phyloP scores from a whole-genome alignment of 495 filamentous ascomycete genomes.

The Hapsidospora chrysogenum region DNA sequence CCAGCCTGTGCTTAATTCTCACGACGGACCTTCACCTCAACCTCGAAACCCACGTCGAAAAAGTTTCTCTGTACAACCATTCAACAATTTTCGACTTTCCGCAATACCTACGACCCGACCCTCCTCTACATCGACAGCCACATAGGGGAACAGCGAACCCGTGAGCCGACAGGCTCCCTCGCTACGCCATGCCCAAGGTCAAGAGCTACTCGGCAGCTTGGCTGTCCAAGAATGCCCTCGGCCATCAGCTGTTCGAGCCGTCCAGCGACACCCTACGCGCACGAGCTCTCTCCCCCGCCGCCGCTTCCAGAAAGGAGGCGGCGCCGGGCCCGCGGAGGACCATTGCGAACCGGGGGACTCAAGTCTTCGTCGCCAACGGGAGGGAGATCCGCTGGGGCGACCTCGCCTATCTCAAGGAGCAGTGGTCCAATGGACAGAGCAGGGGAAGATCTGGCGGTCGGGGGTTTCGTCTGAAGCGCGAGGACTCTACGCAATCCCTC shows the following conservation, averaged over 20 bases:
- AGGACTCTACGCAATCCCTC: not conserved
- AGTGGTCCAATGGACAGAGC: slow-evolving; percentile 37
- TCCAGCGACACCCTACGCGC: slow-evolving; percentile 11
- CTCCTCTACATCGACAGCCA: too few species aligned
- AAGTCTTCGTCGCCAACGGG: slow-evolving; percentile 70
- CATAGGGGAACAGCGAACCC: too few species aligned
- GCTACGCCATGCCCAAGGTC: slow-evolving; percentile 63
- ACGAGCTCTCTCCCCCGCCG: slow-evolving; percentile 11
- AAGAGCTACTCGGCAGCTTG: slow-evolving; percentile 68
- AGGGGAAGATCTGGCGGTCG: slow-evolving; percentile 14
- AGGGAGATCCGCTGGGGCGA: slow-evolving; percentile 81
- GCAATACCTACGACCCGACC: too few species aligned
- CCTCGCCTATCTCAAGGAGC: slow-evolving; percentile 55
- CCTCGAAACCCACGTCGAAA: too few species aligned
- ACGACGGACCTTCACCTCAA: too few species aligned
- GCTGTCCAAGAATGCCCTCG: slow-evolving; percentile 60
- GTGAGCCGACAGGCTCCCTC: too few species aligned
- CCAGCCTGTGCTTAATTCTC: too few species aligned
- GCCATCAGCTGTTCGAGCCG: slow-evolving; percentile 50
- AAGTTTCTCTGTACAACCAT: too few species aligned
- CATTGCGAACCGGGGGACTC: slow-evolving; percentile 56
- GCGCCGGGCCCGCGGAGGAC: slow-evolving; percentile 43
- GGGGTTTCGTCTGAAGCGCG: slow-evolving; percentile 9
- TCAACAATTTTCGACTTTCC: too few species aligned
- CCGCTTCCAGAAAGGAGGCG: slow-evolving; percentile 13